phyloP scores from a whole-genome alignment of 768 basidiomycete species.

The Tubosaeta sp. region DNA sequence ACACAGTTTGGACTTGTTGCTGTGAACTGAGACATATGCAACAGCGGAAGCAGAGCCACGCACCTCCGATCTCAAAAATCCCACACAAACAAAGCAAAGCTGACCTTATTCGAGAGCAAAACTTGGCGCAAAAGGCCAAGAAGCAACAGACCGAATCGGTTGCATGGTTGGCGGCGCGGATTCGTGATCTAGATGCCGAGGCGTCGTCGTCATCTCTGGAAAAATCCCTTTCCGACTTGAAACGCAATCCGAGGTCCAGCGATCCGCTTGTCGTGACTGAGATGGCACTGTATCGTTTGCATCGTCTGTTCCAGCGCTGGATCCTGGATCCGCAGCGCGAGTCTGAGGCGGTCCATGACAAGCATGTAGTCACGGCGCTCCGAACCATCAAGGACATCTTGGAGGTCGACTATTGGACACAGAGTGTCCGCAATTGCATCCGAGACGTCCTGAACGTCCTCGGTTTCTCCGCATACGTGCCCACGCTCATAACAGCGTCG shows the following conservation, averaged over 20 bases:
- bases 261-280: conserved; percentile 47
- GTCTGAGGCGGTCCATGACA: conserved; percentile 38
- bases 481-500: conserved; percentile 13
- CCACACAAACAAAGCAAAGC: conserved; percentile 30
- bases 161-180: conserved; percentile 51
- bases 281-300: conserved; percentile 47
- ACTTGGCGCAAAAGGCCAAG: conserved; percentile 41
- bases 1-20: background rate
- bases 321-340: conserved; percentile 41
- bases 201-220: conserved; percentile 20
- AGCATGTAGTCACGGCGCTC: conserved; percentile 43
- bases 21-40: conserved; percentile 1
- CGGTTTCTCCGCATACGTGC: conserved; percentile 43
- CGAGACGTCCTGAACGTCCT: conserved; percentile 39
- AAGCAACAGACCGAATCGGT: conserved; percentile 37
- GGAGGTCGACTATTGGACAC: conserved; percentile 30
- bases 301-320: conserved; percentile 53
- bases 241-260: conserved; percentile 42
- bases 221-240: conserved; percentile 35
- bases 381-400: conserved; percentile 44
- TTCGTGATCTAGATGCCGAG: conserved; percentile 32
- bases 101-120: conserved; percentile 42
- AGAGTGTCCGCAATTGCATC: conserved; percentile 33
- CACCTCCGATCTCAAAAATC: conserved; percentile 24
- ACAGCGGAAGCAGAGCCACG: conserved; percentile 14